A percentile compares a stretch with the other conserved stretches of the same genome.
phyloP scores from a whole-genome alignment of 2,329 filamentous ascomycete genomes.

The Penicillium sp. region DNA sequence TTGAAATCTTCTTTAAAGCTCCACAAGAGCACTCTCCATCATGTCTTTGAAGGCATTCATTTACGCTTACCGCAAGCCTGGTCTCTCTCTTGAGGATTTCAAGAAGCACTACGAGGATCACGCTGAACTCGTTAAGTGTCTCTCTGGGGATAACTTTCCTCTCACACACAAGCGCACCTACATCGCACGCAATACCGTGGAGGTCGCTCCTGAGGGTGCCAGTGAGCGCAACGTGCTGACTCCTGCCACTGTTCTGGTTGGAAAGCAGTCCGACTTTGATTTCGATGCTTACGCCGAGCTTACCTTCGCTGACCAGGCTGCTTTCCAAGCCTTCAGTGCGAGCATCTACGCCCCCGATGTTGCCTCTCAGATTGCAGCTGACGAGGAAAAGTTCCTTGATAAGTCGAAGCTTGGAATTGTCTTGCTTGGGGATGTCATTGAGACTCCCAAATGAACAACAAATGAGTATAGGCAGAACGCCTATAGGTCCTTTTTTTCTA shows the following conservation, averaged over 20 bases:
- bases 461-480: too few species aligned
- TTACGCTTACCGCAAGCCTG: slow-evolving; percentile 22
- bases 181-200: slow-evolving; percentile 13
- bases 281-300: slow-evolving; percentile 23
- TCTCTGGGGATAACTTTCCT: slow-evolving; percentile 20
- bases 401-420: slow-evolving; percentile 14
- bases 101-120: slow-evolving; percentile 24
- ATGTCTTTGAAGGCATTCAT: slow-evolving; percentile 10
- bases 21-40: not conserved
- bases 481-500: too few species aligned
- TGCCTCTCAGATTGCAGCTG: slow-evolving; percentile 18
- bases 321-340: slow-evolving; percentile 16
- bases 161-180: slow-evolving; percentile 22
- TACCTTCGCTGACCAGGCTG: slow-evolving; percentile 18
- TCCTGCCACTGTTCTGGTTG: slow-evolving; percentile 16
- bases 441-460: slow-evolving; percentile 5
- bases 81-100: slow-evolving; percentile 21
- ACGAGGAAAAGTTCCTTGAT: slow-evolving; percentile 25
- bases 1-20: not conserved
- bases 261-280: slow-evolving; percentile 21
- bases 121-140: slow-evolving; percentile 16
- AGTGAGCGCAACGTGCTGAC: slow-evolving; percentile 18
- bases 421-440: slow-evolving; percentile 11
- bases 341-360: slow-evolving; percentile 16
- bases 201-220: slow-evolving; percentile 4